Conservation (phyloP, 306 rosid genomes). For the Gastrolobium villosum region DNA sequence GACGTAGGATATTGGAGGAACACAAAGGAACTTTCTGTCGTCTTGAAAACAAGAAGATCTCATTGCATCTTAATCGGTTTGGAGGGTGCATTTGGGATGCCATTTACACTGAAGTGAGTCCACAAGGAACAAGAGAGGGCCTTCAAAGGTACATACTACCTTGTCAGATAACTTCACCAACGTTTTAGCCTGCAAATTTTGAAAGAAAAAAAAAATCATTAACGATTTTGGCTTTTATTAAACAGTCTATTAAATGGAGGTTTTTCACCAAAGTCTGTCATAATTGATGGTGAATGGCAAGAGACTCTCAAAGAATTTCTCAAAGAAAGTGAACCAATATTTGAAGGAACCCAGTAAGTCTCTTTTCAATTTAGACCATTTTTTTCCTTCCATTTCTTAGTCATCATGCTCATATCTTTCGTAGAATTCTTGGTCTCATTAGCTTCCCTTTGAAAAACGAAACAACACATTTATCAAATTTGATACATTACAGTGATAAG, state of each 20-base stretch:
- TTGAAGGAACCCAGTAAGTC: slow-evolving; percentile 72
- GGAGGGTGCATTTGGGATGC: slow-evolving; percentile 98
- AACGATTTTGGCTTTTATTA: neutral
- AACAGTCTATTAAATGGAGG: slow-evolving; percentile 70
- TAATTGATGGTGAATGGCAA: slow-evolving; percentile 89
- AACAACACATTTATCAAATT: neutral
- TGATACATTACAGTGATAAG: slow-evolving; percentile 63
- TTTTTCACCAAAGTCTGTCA: slow-evolving; percentile 66
- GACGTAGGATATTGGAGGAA: slow-evolving; percentile 71
- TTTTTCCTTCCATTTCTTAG: slow-evolving; percentile 34
- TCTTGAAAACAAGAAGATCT: slow-evolving; percentile 68
- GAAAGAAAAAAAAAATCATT: neutral
- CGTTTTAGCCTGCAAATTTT: neutral
- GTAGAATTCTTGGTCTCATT: neutral
- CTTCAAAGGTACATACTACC: slow-evolving; percentile 56
- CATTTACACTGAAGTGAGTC: slow-evolving; percentile 67
- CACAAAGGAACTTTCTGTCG: slow-evolving; percentile 66
- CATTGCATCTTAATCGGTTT: slow-evolving; percentile 74
- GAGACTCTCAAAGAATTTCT: slow-evolving; percentile 56
- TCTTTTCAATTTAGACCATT: neutral
- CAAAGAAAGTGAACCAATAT: slow-evolving; percentile 63
- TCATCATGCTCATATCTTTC: slow-evolving; percentile 33
- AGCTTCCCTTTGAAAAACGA: neutral
- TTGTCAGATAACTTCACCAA: slow-evolving; percentile 29
- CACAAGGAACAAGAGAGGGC: slow-evolving; percentile 72